Conservation (phyloP, 331 rosid genomes). For the Prunus yedoensis region DNA sequence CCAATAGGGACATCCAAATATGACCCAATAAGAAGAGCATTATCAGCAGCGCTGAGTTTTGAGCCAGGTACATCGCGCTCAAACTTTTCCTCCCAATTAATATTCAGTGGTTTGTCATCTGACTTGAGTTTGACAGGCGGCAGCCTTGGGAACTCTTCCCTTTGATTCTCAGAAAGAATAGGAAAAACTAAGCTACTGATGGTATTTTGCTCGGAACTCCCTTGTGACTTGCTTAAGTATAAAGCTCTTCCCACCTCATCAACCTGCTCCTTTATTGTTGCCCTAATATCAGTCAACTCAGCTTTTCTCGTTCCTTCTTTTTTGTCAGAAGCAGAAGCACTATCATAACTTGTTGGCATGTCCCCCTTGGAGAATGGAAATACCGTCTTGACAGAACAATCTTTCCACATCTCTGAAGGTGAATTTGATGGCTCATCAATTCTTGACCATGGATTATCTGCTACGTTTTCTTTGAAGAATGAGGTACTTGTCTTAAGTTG, state of each 20-base stretch:
- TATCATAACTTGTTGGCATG: slow-evolving; percentile 47
- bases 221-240: slow-evolving; percentile 62
- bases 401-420: slow-evolving; percentile 72
- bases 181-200: slow-evolving; percentile 58
- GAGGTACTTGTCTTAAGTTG: slow-evolving; percentile 44
- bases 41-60: slow-evolving; percentile 53
- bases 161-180: slow-evolving; percentile 55
- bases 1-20: slow-evolving; percentile 86
- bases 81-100: slow-evolving; percentile 83
- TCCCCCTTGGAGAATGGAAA: slow-evolving; percentile 73
- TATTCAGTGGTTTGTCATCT: slow-evolving; percentile 68
- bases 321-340: slow-evolving; percentile 47
- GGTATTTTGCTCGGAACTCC: slow-evolving; percentile 57
- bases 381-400: slow-evolving; percentile 77
- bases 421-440: slow-evolving; percentile 50
- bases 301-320: slow-evolving; percentile 64
- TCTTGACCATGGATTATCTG: slow-evolving; percentile 71
- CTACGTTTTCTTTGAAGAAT: slow-evolving; percentile 52
- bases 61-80: slow-evolving; percentile 57
- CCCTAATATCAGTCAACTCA: slow-evolving; percentile 54
- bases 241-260: slow-evolving; percentile 86
- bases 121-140: slow-evolving; percentile 93
- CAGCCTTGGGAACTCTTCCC: slow-evolving; percentile 87
- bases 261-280: slow-evolving; percentile 74
- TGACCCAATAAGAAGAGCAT: slow-evolving; percentile 66